A percentile compares a stretch with the other conserved stretches of the same genome.
These are phyloP conservation scores for Eragrostis nindensis DNA, from an alignment of 176 grass and related monocot species.

Conservation along the genomic window DNA sequence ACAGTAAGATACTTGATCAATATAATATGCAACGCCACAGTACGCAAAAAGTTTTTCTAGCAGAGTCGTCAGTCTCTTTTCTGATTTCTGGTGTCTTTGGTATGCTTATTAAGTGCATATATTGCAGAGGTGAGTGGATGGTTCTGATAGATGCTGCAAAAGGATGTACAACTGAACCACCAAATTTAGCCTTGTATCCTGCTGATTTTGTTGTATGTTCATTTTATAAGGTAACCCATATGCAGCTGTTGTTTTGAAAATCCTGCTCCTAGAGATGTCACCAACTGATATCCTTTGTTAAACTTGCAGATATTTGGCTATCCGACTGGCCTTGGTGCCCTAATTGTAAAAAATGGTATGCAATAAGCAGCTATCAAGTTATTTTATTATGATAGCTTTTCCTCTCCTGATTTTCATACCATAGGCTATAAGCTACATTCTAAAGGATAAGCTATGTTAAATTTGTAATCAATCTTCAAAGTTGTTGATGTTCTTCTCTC, in stretches of 20 bases:
- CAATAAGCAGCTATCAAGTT: slow-evolving; percentile 27
- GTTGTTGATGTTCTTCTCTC: not conserved
- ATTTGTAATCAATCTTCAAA: not conserved
- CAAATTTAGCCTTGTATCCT: slow-evolving; percentile 65
- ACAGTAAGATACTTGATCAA: slow-evolving; percentile 61
- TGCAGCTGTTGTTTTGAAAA: slow-evolving; percentile 26
- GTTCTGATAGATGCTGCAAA: slow-evolving; percentile 97
- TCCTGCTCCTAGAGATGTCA: slow-evolving; percentile 31
- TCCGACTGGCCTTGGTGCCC: slow-evolving; percentile 94
- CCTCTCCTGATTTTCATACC: slow-evolving; percentile 6
- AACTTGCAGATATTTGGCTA: slow-evolving; percentile 95
- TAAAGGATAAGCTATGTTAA: slow-evolving; percentile 23
- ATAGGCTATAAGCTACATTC: slow-evolving; percentile 18
- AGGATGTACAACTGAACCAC: slow-evolving; percentile 93
- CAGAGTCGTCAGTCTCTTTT: not conserved
- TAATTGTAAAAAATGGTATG: slow-evolving; percentile 87
- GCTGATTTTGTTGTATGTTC: slow-evolving; percentile 97
- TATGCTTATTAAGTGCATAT: slow-evolving; percentile 33
- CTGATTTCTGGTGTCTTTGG: not conserved
- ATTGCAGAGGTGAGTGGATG: slow-evolving; percentile 71
- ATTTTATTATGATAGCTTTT: slow-evolving; percentile 12
- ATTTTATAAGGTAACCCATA: slow-evolving; percentile 87
- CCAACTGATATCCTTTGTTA: slow-evolving; percentile 33
- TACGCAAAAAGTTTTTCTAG: slow-evolving; percentile 2
- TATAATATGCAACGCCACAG: not conserved